phyloP scores from a whole-genome alignment of 768 basidiomycete species.

The Boletus vermiculosoides region DNA sequence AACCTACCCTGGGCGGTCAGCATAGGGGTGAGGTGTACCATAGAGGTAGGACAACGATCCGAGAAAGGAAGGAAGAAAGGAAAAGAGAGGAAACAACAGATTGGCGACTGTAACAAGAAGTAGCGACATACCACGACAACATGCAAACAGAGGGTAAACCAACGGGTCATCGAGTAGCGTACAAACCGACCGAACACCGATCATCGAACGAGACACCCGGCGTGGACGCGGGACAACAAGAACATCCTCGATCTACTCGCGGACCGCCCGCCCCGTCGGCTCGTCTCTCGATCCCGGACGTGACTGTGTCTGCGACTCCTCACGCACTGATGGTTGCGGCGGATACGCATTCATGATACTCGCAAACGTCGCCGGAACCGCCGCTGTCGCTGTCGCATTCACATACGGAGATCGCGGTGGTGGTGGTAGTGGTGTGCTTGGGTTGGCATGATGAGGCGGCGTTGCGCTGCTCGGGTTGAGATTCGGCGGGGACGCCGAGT shows the following conservation, averaged over 20 bases:
- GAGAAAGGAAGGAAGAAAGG: not conserved
- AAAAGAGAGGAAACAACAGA: not conserved
- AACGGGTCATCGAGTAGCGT: constrained; percentile 2
- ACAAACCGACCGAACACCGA: not conserved
- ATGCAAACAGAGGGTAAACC: constrained; percentile 4
- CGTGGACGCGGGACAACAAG: not conserved
- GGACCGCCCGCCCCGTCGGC: constrained; percentile 13
- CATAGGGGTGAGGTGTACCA: not conserved
- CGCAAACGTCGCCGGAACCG: constrained; percentile 57
- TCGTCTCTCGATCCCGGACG: constrained; percentile 30
- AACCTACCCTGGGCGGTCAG: not conserved
- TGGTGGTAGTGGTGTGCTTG: not conserved
- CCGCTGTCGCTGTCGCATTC: constrained; percentile 21
- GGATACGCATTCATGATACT: constrained; percentile 74
- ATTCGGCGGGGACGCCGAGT: constrained; percentile 28
- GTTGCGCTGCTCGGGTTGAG: constrained; percentile 15
- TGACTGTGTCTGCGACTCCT: constrained; percentile 25
- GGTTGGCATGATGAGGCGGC: constrained; percentile 20
- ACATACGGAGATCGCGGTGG: constrained; percentile 22
- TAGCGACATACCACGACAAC: not conserved
- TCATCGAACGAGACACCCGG: not conserved
- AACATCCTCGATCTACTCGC: constrained; percentile 10
- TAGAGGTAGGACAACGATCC: not conserved
- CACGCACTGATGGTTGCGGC: constrained; percentile 26
- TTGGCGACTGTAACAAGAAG: not conserved